Conservation (phyloP, 2,329 filamentous ascomycete species). For the Neofusicoccum parvum region DNA sequence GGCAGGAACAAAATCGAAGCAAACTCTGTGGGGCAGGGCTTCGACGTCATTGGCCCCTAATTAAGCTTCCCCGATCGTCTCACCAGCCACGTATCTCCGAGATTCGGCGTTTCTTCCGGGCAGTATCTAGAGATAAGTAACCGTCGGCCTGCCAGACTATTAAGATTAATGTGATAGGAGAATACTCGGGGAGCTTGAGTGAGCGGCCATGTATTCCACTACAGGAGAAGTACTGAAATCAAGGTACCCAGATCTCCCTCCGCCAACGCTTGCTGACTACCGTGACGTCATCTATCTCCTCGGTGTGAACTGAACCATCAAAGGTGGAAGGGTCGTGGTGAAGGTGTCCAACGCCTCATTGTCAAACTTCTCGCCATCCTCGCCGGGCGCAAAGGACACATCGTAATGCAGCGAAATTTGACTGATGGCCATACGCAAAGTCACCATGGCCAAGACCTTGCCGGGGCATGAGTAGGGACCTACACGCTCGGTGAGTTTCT, state of each 20-base stretch:
- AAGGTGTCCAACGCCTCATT: constrained; percentile 40
- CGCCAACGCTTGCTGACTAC: too few species aligned
- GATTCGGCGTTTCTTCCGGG: too few species aligned
- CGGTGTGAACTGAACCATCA: not conserved
- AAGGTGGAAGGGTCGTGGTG: not conserved
- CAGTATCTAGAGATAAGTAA: too few species aligned
- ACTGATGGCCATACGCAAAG: constrained; percentile 66
- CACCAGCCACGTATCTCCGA: too few species aligned
- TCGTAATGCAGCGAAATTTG: constrained; percentile 65
- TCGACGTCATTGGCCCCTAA: not conserved
- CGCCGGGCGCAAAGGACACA: constrained; percentile 44
- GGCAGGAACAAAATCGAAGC: not conserved
- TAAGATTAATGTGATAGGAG: too few species aligned
- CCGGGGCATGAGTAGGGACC: constrained; percentile 73
- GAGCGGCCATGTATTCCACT: too few species aligned
- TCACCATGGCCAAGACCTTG: constrained; percentile 68
- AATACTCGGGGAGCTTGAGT: too few species aligned
- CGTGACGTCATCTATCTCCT: not conserved
- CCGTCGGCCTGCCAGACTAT: too few species aligned
- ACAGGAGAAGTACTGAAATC: too few species aligned
- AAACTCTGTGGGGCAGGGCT: not conserved
- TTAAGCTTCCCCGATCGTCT: too few species aligned
- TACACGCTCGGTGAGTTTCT: not conserved
- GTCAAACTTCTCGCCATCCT: constrained; percentile 37
- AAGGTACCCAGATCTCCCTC: too few species aligned